Base-by-base conservation (phyloP, 768 basidiomycete genomes). In the Russula griseocarnosa region DNA sequence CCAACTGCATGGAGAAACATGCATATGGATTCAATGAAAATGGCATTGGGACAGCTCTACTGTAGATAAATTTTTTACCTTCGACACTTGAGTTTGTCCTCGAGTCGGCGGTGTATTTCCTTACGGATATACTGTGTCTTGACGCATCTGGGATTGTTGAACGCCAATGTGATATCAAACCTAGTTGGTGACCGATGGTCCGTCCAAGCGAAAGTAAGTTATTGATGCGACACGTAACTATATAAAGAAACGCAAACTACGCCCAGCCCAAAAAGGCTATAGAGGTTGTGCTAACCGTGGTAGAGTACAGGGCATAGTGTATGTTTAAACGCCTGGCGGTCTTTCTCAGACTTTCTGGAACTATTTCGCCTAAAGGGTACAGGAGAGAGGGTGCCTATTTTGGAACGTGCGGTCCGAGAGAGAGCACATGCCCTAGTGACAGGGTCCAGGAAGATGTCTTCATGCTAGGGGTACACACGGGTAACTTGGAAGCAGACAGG, bases 391-490 rank as follows among this genome's bases (percentile, higher is more conserved):
- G 1, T 3, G 22, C 42, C 42, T 6, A 42, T 47, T 61, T 34
- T 61, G 32, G 60, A 24, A 22, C 7, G 24, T 26, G 10, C 14
- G 51, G 30, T 1, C 42, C 32, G 16, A 24, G 14, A 18, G 14
- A 18, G 28, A 36, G 28, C 40, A 40, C 40, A 53, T 54, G 54
- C 14, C 6, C 13, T 5, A 4, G n/a, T 24, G 42, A 52, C 60
- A n/a, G 22, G 32, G 13, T 54, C 60, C 60, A 24, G 60, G 60
- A 53, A 14, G 51, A 6, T 26, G 60, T 61, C 60, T 34, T 54
- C 30, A 46, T 54, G 14, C 30, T 44, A 13, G 28, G 18, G 11
- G n/a, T 50, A 26, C 34, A 32, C 7, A 52, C 53, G 22, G 13
- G 18, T 28, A 42, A n/a, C n/a, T n/a, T n/a, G n/a, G 40, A 18